Base-by-base conservation (phyloP, 2,329 filamentous ascomycete species). In the Xylariaceae sp. region DNA sequence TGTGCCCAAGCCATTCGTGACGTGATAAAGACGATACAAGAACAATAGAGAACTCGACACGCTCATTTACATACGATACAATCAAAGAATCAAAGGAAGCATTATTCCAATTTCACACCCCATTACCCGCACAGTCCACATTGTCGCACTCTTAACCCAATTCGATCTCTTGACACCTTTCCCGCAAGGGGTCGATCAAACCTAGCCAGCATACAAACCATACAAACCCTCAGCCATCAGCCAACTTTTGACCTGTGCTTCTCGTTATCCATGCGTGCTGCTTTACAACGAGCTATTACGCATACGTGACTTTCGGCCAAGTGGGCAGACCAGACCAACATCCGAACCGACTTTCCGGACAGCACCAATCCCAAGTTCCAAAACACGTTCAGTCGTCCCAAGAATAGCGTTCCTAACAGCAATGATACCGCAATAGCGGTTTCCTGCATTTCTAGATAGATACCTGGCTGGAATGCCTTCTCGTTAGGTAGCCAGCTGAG, bases 121-220 rank as follows among this genome's bases (percentile, higher is more conserved):
- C 46, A 21, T 44, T 56, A 54, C 53, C 57, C 57, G 51, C 59
- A 52, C 44, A 37, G 46, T 48, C 43, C 50, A 19, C 18, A 2
- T 18, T 44, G 29, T 26, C 46, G 19, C 20, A 16, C 45, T 54
- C 50, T 21, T 59, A 43, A 47, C 47, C 56, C 50, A 49, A 56
- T 61, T 56, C 57, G 37, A 56, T 50, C 53, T 61, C 48, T 59
- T 63, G 60, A 61, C 40, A 63, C 60, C 56, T 59, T 46, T 42
- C 50, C 46, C 56, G 55, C 60, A 23, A 50, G 50, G 37, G 48
- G 62, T 32, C 60, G 62, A 64, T 64, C 62, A 64, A 64, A 64
- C 62, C 46, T 47, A 49, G 50, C 61, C 52, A 32, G 52, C 12
- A 46, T 47, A 37, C n/a, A n/a, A n/a, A n/a, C n/a, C n/a, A n/a